phyloP scores from a whole-genome alignment of 1,284 basidiomycete genomes.

The Termitomyces sp. region DNA sequence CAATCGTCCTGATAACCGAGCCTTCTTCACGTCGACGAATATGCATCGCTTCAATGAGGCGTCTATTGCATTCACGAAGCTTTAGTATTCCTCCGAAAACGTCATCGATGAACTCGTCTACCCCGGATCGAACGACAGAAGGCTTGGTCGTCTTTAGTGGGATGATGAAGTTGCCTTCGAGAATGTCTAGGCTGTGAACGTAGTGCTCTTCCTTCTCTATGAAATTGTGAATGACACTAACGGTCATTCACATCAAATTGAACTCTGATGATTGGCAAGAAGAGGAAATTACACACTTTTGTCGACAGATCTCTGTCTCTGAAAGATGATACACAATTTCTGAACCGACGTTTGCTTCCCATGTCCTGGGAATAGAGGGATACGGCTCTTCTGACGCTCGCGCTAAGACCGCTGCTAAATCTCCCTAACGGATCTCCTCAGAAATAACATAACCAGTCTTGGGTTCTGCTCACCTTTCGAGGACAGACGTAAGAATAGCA shows the following conservation, averaged over 20 bases:
- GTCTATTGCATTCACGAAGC: conserved; percentile 75
- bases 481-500: conserved; percentile 77
- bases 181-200: conserved; percentile 78
- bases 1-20: conserved; percentile 80
- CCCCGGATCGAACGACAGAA: conserved; percentile 55
- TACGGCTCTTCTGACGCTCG: conserved; percentile 7
- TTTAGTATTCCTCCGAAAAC: conserved; percentile 87
- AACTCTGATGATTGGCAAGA: conserved; percentile 24
- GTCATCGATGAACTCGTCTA: conserved; percentile 81
- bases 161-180: conserved; percentile 81
- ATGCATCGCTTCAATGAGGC: conserved; percentile 80
- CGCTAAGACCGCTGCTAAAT: conserved; percentile 6
- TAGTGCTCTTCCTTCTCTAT: conserved; percentile 91
- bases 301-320: conserved; percentile 76
- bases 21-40: conserved; percentile 85
- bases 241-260: conserved; percentile 32
- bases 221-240: conserved; percentile 83
- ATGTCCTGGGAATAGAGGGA: conserved; percentile 9
- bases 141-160: conserved; percentile 66
- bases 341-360: conserved; percentile 15
- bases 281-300: conserved; percentile 62
- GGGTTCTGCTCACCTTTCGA: conserved; percentile 43
- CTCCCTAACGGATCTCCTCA: conserved; percentile 1
- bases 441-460: not conserved
- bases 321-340: conserved; percentile 69